phyloP scores from a whole-genome alignment of 2,329 filamentous ascomycete genomes.

The Madurella mycetomatis region DNA sequence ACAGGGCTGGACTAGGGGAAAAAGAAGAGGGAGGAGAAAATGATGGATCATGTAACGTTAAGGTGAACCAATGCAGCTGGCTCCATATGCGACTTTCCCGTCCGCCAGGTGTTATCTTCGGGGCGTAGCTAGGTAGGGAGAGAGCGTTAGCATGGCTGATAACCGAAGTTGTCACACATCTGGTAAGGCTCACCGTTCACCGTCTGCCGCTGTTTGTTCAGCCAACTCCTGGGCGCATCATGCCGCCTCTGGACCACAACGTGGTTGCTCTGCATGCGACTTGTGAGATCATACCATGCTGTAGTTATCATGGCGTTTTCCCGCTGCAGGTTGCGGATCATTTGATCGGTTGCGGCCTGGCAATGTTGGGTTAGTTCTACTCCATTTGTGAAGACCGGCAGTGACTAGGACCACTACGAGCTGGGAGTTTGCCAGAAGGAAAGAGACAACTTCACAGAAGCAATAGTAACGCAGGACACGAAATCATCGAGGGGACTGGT shows the following conservation, averaged over 20 bases:
- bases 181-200: constrained; percentile 49
- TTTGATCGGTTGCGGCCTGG: constrained; percentile 49
- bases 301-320: constrained; percentile 75
- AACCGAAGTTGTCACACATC: not conserved
- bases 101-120: constrained; percentile 41
- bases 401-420: not conserved
- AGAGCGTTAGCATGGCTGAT: too few species aligned
- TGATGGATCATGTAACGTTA: too few species aligned
- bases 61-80: not conserved
- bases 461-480: too few species aligned
- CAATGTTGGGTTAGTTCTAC: constrained; percentile 1
- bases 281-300: constrained; percentile 83
- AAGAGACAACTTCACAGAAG: too few species aligned
- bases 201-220: constrained; percentile 75
- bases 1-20: too few species aligned
- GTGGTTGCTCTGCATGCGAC: constrained; percentile 75
- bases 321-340: constrained; percentile 65
- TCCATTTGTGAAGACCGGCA: not conserved
- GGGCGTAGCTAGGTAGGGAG: constrained; percentile 36
- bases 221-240: constrained; percentile 74
- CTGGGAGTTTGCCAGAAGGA: too few species aligned
- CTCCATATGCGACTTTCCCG: constrained; percentile 18
- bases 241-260: constrained; percentile 70
- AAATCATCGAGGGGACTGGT: too few species aligned
- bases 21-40: too few species aligned